These are phyloP conservation scores for Phialemonium atrogriseum DNA, from an alignment of 2,329 filamentous ascomycete species.

Conservation along the genomic window DNA sequence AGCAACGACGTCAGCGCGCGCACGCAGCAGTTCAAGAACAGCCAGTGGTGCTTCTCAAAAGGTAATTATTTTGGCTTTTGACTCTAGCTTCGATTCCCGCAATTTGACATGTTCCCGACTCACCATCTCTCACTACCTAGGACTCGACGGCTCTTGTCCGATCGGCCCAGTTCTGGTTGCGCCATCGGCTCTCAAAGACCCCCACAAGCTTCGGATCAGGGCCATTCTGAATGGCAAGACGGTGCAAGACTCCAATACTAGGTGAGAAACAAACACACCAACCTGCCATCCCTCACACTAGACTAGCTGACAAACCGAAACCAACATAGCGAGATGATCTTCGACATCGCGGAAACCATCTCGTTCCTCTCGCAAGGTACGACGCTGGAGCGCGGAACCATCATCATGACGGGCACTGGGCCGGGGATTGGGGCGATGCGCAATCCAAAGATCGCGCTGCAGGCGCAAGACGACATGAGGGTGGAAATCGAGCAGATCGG, in stretches of 20 bases:
- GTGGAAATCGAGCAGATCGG: slow-evolving; percentile 28
- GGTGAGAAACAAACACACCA: no score
- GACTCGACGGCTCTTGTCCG: slow-evolving; percentile 33
- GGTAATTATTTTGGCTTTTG: not conserved
- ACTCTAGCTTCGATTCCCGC: not conserved
- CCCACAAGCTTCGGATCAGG: slow-evolving; percentile 14
- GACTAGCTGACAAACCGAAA: no score
- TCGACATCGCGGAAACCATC: slow-evolving; percentile 25
- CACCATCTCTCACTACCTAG: not conserved
- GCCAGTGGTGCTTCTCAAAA: slow-evolving; percentile 1
- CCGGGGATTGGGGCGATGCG: slow-evolving; percentile 32
- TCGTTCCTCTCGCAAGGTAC: slow-evolving; percentile 27
- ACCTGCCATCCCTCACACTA: no score
- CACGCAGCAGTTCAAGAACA: not conserved
- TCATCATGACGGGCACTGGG: slow-evolving; percentile 32
- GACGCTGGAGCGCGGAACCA: slow-evolving; percentile 26
- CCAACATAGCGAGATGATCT: slow-evolving; percentile 27
- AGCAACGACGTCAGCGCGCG: slow-evolving; percentile 4
- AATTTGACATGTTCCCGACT: slow-evolving; percentile 1
- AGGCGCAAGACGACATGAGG: slow-evolving; percentile 19
- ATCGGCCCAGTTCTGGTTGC: slow-evolving; percentile 30
- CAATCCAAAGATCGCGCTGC: slow-evolving; percentile 18
- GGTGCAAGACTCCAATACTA: slow-evolving; percentile 28
- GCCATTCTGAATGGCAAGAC: slow-evolving; percentile 34
- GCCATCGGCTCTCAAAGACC: slow-evolving; percentile 16